Evolutionary conservation across 495 filamentous ascomycete genomes (phyloP), one percentile per base, ranked within the genome.

Genomic region (Thermochaetoides thermophila): DNA sequence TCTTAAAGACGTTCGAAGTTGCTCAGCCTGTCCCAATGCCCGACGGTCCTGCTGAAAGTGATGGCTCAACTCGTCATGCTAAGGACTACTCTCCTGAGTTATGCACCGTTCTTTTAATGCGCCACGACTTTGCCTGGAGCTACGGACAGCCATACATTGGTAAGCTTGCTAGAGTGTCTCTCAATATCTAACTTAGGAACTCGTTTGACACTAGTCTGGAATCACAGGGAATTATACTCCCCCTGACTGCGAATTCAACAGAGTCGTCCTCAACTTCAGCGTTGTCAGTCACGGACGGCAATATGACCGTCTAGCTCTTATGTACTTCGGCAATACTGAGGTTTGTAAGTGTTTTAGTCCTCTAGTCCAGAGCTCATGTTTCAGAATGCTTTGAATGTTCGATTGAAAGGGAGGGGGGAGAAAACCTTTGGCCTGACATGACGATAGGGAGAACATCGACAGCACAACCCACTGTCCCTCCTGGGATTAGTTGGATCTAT

Each of bases 111-210:
- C 29, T 71, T 19, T 52, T 92, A 24, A 84, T 91, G 70, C 52
- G 72, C 5, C 68, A 85, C 55, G 62, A 64, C 2, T 93, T 91
- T 57, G 81, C 63, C 2, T 74, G 55, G 39, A 86, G 79, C 42
- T 94, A 94, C 45, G 77, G 75, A 9, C 48, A 66, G 9, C 85
- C 84, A 0, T 94, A 80, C 40, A 67, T 87, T 43, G 82, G 84
- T 74, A 57, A 53, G 68, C 50, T 17, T 35, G 4, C 24, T 25
- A 17, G 9, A 7, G 5, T 4, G 17, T 11, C 3, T 9, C 6
- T 25, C 10, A 27, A 15, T 6, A 24, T 6, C 6, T 6, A 11
- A 6, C 11, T 24, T 6, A 24, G 21, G 11, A 11, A 11, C 21
- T 24, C 17, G 3, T 10, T 16, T 21, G 7, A 38, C 7, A 24